Evolutionary conservation across 208 protist genomes (phyloP).

Genomic region (Entamoeba nuttalli): DNA sequence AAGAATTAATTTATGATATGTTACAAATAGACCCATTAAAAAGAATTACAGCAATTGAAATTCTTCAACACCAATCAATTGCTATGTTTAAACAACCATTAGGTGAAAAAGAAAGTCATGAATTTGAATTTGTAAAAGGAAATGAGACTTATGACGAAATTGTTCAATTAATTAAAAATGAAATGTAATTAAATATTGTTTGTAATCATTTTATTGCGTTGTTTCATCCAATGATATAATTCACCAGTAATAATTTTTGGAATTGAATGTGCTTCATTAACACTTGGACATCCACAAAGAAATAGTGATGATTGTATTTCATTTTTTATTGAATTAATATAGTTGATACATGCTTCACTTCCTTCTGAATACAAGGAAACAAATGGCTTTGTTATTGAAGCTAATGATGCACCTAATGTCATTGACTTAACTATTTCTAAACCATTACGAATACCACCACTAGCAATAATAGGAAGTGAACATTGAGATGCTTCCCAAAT

Average conservation of each 20-base stretch:
- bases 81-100: neutral
- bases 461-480: neutral
- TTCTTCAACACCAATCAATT: neutral
- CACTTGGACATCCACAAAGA: neutral
- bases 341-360: neutral
- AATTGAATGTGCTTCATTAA: neutral
- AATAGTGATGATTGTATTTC: neutral
- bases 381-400: neutral
- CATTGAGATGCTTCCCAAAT: neutral
- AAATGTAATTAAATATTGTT: too few species aligned
- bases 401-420: neutral
- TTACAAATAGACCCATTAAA: neutral
- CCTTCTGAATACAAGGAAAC: neutral
- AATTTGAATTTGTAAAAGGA: neutral
- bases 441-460: neutral
- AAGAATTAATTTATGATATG: neutral
- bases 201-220: too few species aligned
- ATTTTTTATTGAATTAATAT: neutral
- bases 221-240: neutral
- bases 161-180: neutral
- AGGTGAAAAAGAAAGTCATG: neutral
- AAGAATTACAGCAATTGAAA: neutral
- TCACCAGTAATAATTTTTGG: neutral
- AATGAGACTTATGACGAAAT: neutral
- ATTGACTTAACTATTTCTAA: neutral